Conservation (phyloP, 169 alveolate species). For the Babesia bigemina region DNA sequence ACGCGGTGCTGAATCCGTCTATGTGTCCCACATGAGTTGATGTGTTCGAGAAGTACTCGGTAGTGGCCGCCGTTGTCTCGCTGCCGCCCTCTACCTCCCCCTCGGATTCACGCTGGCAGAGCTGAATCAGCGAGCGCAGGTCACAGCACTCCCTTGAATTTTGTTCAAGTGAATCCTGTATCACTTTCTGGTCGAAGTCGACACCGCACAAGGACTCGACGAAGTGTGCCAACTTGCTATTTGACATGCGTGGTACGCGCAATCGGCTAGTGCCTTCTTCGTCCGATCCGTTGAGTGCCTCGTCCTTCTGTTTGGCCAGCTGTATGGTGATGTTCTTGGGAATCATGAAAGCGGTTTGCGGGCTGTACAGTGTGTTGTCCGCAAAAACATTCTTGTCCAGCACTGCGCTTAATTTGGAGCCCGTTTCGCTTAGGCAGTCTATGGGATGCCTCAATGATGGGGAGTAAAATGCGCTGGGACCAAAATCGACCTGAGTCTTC, state of each 20-base stretch:
- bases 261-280: conserved; percentile 8
- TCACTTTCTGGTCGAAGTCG: conserved; percentile 23
- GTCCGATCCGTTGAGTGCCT: conserved; percentile 5
- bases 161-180: conserved; percentile 24
- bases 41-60: conserved; percentile 30
- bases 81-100: conserved; percentile 10
- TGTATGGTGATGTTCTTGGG: conserved; percentile 11
- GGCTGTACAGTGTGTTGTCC: conserved; percentile 38
- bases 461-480: conserved; percentile 25
- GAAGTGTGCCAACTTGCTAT: conserved; percentile 34
- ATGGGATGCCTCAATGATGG: conserved; percentile 33
- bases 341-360: conserved; percentile 29
- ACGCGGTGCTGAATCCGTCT: conserved; percentile 19
- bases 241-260: conserved; percentile 34
- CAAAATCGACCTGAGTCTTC: conserved; percentile 29
- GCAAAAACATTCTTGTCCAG: background rate
- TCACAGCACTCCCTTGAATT: conserved; percentile 39
- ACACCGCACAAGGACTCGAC: conserved; percentile 35
- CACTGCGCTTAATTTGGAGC: background rate
- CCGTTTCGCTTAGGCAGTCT: conserved; percentile 16
- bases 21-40: conserved; percentile 14
- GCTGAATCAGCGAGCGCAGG: conserved; percentile 35
- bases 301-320: conserved; percentile 26
- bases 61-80: background rate
- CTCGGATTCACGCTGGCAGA: conserved; percentile 21